These are phyloP conservation scores for Acer negundo DNA, from an alignment of 345 rosid genomes.

Conservation along the genomic window DNA sequence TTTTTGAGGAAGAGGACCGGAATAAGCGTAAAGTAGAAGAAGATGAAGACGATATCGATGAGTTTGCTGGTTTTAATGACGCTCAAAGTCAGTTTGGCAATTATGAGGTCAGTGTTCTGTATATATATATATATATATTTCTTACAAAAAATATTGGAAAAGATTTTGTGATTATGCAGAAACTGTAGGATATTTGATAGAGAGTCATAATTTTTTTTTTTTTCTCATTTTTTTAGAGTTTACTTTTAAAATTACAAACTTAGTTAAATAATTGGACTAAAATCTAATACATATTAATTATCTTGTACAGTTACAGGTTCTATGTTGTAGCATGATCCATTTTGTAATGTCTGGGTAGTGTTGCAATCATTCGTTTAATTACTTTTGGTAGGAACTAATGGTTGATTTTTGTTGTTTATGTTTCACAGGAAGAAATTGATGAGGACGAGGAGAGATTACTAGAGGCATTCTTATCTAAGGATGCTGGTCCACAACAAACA, in stretches of 20 bases:
- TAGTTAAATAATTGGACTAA: not conserved
- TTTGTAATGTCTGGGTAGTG: not conserved
- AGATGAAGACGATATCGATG: conserved; percentile 42
- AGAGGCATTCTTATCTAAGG: conserved; percentile 74
- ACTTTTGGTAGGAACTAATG: not conserved
- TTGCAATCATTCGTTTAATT: not conserved
- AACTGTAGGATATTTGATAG: no score
- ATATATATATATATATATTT: not conserved
- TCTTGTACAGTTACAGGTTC: not conserved
- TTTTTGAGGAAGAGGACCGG: conserved; percentile 40
- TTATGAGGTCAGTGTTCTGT: conserved; percentile 45
- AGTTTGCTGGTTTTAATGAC: conserved; percentile 62
- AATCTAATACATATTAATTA: not conserved
- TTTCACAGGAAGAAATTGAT: conserved; percentile 63
- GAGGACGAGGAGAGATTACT: conserved; percentile 84
- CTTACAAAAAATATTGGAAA: not conserved
- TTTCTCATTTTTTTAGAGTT: not conserved
- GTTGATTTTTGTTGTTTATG: not conserved
- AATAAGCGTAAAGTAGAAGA: conserved; percentile 23
- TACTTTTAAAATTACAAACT: not conserved
- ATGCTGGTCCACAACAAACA: conserved; percentile 64
- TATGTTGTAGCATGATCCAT: no score
- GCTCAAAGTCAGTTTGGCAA: conserved; percentile 55
- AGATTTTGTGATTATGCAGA: not conserved
- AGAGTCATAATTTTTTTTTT: not conserved